phyloP scores from a whole-genome alignment of 2,329 filamentous ascomycete species.

The Ilyonectria mors-panacis region DNA sequence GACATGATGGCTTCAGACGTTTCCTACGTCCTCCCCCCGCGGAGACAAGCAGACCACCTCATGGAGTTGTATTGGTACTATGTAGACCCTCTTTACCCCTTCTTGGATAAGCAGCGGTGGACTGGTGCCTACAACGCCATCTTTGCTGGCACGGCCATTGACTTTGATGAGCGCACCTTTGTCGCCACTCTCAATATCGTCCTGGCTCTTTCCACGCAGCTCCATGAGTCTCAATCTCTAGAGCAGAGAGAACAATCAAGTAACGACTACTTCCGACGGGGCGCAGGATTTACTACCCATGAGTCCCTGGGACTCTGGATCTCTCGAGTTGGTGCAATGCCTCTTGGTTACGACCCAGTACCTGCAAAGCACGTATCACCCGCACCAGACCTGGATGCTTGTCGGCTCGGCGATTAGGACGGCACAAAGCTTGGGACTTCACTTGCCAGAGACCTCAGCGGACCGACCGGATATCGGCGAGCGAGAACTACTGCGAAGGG shows the following conservation, averaged over 20 bases:
- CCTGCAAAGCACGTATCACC: conserved; percentile 63
- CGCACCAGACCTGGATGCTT: conserved; percentile 65
- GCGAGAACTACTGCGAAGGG: conserved; percentile 47
- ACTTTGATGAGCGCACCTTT: conserved; percentile 59
- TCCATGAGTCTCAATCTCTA: conserved; percentile 57
- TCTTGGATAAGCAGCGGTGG: conserved; percentile 57
- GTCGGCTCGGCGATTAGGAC: conserved; percentile 62
- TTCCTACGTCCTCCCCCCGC: conserved; percentile 60
- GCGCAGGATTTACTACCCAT: conserved; percentile 60
- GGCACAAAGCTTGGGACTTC: conserved; percentile 62
- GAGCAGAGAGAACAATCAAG: conserved; percentile 59
- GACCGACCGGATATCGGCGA: conserved; percentile 40
- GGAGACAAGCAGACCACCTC: conserved; percentile 61
- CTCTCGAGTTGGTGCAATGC: conserved; percentile 61
- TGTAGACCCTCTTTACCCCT: conserved; percentile 63
- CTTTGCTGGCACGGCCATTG: conserved; percentile 55
- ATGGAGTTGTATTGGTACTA: conserved; percentile 63
- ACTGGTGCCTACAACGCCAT: conserved; percentile 57
- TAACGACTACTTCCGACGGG: conserved; percentile 57
- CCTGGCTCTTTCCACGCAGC: conserved; percentile 61
- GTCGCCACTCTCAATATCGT: conserved; percentile 63
- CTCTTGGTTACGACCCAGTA: conserved; percentile 64
- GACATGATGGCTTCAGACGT: conserved; percentile 41
- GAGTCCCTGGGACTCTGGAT: conserved; percentile 59
- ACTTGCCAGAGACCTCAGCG: conserved; percentile 57